A percentile compares a stretch with the other conserved stretches of the same genome.
These are phyloP conservation scores for Chlamydomonas urium DNA, from an alignment of 139 green algal genomes.

Conservation along the genomic window DNA sequence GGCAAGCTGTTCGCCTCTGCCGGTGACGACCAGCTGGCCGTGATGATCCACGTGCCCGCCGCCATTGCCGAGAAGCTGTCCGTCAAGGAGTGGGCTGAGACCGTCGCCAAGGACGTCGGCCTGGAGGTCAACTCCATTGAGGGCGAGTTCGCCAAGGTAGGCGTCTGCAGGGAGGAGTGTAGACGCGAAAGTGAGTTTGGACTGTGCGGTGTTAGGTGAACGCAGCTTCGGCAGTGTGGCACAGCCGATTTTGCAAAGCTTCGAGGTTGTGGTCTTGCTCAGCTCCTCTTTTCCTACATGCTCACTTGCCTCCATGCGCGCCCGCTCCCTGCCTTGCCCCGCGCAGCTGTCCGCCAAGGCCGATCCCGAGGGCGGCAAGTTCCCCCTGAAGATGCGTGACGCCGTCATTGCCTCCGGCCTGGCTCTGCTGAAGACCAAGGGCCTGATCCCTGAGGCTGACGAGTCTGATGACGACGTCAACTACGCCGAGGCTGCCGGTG, in stretches of 20 bases:
- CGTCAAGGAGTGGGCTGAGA: constrained; percentile 34
- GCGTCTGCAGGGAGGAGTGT: too few species aligned
- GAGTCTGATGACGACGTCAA: constrained; percentile 65
- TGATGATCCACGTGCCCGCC: constrained; percentile 68
- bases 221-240: too few species aligned
- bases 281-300: too few species aligned
- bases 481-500: constrained; percentile 33
- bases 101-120: not conserved
- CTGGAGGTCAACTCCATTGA: constrained; percentile 3
- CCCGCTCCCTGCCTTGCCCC: too few species aligned
- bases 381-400: constrained; percentile 77
- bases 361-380: constrained; percentile 46
- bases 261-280: too few species aligned
- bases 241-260: too few species aligned
- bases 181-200: too few species aligned
- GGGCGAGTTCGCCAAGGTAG: constrained; percentile 8
- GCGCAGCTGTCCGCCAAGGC: too few species aligned
- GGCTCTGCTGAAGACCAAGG: constrained; percentile 46
- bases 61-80: constrained; percentile 42
- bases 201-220: too few species aligned
- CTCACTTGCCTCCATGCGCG: too few species aligned
- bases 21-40: constrained; percentile 61
- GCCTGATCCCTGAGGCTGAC: constrained; percentile 53
- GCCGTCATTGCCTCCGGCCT: constrained; percentile 53
- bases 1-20: constrained; percentile 43